A percentile compares a stretch with the other conserved stretches of the same genome.
phyloP scores from a whole-genome alignment of 2,329 filamentous ascomycete genomes.

The Fusarium neocosmosporiellum region DNA sequence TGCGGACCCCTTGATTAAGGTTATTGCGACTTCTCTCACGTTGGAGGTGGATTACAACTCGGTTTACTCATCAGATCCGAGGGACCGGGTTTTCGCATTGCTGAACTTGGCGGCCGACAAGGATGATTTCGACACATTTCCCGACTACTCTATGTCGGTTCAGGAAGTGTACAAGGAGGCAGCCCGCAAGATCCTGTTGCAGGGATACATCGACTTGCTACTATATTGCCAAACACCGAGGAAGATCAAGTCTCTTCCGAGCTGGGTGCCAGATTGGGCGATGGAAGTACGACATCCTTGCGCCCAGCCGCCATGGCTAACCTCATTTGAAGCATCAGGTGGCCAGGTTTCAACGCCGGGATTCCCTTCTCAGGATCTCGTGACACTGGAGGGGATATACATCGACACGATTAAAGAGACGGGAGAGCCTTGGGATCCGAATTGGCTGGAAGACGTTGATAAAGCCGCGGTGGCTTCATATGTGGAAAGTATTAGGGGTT shows the following conservation, averaged over 20 bases:
- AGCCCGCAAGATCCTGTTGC: background rate
- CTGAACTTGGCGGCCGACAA: slow-evolving; percentile 13
- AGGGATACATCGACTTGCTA: slow-evolving; percentile 18
- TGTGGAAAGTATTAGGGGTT: background rate
- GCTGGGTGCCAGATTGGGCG: slow-evolving; percentile 31
- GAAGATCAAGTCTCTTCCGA: slow-evolving; percentile 1
- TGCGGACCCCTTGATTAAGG: slow-evolving; percentile 1
- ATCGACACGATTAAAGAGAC: slow-evolving; percentile 16
- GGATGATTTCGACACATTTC: background rate
- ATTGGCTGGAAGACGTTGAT: slow-evolving; percentile 12
- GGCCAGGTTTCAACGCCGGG: background rate
- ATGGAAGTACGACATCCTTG: slow-evolving; percentile 20
- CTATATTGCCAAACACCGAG: slow-evolving; percentile 23
- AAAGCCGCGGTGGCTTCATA: background rate
- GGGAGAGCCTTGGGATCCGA: slow-evolving; percentile 19
- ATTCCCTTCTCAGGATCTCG: background rate
- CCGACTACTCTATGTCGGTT: slow-evolving; percentile 16
- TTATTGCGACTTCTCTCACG: slow-evolving; percentile 6
- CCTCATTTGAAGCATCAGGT: slow-evolving; percentile 11
- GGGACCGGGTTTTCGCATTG: slow-evolving; percentile 24
- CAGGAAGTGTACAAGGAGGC: slow-evolving; percentile 20
- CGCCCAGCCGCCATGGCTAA: slow-evolving; percentile 7
- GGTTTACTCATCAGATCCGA: slow-evolving; percentile 16
- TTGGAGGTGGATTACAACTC: slow-evolving; percentile 27
- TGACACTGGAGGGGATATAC: background rate